A percentile compares a stretch with the other conserved stretches of the same genome.
These are phyloP conservation scores for Linderina pennispora DNA, from an alignment of 192 early-diverging fungal genomes.

Conservation along the genomic window DNA sequence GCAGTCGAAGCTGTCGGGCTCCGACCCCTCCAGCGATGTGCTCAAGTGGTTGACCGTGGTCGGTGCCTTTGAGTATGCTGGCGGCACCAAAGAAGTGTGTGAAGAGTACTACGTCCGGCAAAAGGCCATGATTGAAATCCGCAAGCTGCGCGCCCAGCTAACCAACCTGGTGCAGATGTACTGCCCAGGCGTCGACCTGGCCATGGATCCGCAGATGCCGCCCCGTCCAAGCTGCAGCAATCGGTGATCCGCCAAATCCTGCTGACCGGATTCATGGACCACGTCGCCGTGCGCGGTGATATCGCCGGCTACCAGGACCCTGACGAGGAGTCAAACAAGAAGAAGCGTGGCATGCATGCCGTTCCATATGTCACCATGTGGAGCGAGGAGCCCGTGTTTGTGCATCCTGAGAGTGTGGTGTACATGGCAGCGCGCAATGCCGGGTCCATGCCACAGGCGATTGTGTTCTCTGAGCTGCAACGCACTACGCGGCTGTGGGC, in stretches of 20 bases:
- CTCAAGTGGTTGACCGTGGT: slow-evolving; percentile 80
- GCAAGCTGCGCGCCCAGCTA: slow-evolving; percentile 68
- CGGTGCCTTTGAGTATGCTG: slow-evolving; percentile 79
- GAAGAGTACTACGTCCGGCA: slow-evolving; percentile 74
- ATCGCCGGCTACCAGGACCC: slow-evolving; percentile 52
- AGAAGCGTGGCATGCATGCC: slow-evolving; percentile 46
- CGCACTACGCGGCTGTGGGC: slow-evolving; percentile 56
- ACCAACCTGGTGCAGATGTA: slow-evolving; percentile 63
- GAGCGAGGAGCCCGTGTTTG: slow-evolving; percentile 66
- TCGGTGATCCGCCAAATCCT: slow-evolving; percentile 81
- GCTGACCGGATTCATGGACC: slow-evolving; percentile 85
- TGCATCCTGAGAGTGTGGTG: slow-evolving; percentile 64
- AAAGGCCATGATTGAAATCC: slow-evolving; percentile 79
- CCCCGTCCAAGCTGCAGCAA: slow-evolving; percentile 65
- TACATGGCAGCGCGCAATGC: slow-evolving; percentile 38
- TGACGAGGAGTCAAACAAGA: slow-evolving; percentile 40
- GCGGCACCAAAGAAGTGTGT: slow-evolving; percentile 65
- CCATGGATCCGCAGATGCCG: slow-evolving; percentile 58
- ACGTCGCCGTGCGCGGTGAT: slow-evolving; percentile 82
- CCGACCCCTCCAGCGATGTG: slow-evolving; percentile 79
- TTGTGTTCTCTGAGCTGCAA: slow-evolving; percentile 69
- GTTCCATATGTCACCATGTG: slow-evolving; percentile 65
- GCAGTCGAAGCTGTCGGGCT: slow-evolving; percentile 49
- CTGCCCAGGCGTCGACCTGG: slow-evolving; percentile 52
- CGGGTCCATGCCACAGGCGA: slow-evolving; percentile 59